Evolutionary conservation across 306 rosid genomes (phyloP).

Genomic region (Oxytropis ochrocephala): DNA sequence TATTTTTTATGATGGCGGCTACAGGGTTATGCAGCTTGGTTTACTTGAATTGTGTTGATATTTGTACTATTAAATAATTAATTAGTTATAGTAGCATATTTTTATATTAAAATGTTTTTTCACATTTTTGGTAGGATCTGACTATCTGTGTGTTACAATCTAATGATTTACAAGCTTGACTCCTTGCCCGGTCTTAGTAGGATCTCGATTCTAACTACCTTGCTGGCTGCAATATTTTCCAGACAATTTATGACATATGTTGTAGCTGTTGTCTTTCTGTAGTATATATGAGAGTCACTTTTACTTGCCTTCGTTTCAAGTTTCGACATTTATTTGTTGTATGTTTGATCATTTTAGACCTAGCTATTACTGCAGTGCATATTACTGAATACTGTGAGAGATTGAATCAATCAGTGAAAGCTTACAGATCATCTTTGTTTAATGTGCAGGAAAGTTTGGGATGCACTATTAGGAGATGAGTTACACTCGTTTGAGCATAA

Average conservation of each 20-base stretch:
- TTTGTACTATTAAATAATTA: too few species aligned
- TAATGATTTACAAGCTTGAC: too few species aligned
- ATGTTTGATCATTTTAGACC: neutral
- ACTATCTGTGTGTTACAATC: too few species aligned
- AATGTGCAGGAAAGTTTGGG: conserved; percentile 87
- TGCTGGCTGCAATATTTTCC: neutral
- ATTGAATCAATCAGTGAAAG: neutral
- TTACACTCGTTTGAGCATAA: conserved; percentile 89
- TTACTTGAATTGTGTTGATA: too few species aligned
- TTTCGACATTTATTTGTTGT: neutral
- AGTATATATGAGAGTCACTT: neutral
- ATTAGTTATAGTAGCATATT: too few species aligned
- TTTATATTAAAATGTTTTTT: too few species aligned
- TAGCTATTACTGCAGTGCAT: neutral
- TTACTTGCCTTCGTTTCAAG: neutral
- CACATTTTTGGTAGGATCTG: too few species aligned
- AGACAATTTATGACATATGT: neutral
- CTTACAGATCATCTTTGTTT: conserved; percentile 12
- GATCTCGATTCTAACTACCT: too few species aligned
- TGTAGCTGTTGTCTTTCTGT: neutral
- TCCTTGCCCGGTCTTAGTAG: too few species aligned
- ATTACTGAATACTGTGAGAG: neutral
- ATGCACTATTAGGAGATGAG: conserved; percentile 84
- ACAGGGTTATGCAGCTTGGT: too few species aligned
- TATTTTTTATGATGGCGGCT: too few species aligned